Evolutionary conservation across 345 rosid genomes (phyloP), one percentile per base, ranked within the genome.

Genomic region (Pseudoturritis turrita): DNA sequence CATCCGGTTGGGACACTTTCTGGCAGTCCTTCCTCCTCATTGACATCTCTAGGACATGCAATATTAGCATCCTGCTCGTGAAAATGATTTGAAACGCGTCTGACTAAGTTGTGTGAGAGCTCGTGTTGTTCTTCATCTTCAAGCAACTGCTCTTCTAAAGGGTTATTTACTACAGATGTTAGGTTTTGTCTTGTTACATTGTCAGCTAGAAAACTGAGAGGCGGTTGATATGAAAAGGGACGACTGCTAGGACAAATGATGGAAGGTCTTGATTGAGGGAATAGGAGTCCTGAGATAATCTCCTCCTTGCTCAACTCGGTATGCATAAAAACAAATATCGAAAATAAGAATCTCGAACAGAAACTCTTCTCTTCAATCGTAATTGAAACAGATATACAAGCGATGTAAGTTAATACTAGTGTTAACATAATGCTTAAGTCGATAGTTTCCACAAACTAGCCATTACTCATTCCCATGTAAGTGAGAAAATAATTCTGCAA

Each of bases 301-400:
- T 88, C 95, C 73, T 89, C 96, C 72, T 82, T 84, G 53, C 73
- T 87, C 64, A 85, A 77, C 71, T 80, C 98, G 89, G 91, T 29
- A 52, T 35, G 35, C 57, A 64, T 11, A 23, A 13, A 54, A 70
- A 41, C 62, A 78, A 65, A 33, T 10, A 80, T 53, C 62, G 11
- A 22, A 35, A 46, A 9, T 41, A 41, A 45, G 41, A 63, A 56
- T 17, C 2, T 3, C 2, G 0, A 29, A 23, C 13, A 50, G 13
- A 55, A 55, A 54, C 41, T 54, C 44, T 2, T 76, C 22, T 23
- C 22, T 57, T 13, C 23, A 55, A 47, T 37, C 11, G 35, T 25
- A 49, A 19, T 1, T 31, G 37, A 40, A 66, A 73, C 52, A 58
- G 15, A 49, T 36, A 36, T 36, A 25, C 39, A 73, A 54, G 54